Evolutionary conservation across 257 asterid species (phyloP), one percentile per base, ranked within the genome.

Genomic region (Misopates orontium): DNA sequence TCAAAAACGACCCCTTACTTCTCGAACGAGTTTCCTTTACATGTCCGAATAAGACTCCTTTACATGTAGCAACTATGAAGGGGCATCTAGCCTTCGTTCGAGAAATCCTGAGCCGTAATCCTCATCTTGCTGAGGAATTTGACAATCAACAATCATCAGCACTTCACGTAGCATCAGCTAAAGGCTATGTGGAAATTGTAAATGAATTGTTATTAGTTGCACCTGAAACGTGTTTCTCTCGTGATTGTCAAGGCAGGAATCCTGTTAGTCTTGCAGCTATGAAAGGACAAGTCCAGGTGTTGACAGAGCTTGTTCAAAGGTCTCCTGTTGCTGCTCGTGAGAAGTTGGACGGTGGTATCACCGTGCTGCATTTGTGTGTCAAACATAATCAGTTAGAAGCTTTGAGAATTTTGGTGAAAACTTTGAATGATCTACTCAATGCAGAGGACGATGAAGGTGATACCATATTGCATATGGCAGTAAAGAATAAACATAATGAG

Each of bases 221-320:
- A 48, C 79, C 85, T 4, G 75, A 77, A n/a, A 68, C 73, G 79
- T 79, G 85, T 39, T 53, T 79, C 8, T 66, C 74, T 0, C 78
- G 80, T 1, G 87, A 83, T 67, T 64, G 66, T 0, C 78, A 75
- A 13, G 93, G 93, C 19, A 68, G 81, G 75, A 81, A 81, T 16
- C 87, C 93, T 15, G 59, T 85, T 4, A 87, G 83, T 55, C 71
- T 83, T 4, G 90, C 90, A 0, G 86, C 83, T 47, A 69, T 81
- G n/a, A 76, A 72, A 57, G 90, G 94, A 16, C 82, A 41, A 1
- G 64, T 53, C 17, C 36, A 3, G 40, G 79, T 76, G 7, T 0
- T 81, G 60, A 24, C 45, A 1, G 77, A 68, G 62, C 71, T 86
- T 11, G 16, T 72, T 3, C 32, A 21, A 2, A 10, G 8, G 0